Conservation (phyloP, 148 eudicot genomes). For the Suaeda aralocaspica region DNA sequence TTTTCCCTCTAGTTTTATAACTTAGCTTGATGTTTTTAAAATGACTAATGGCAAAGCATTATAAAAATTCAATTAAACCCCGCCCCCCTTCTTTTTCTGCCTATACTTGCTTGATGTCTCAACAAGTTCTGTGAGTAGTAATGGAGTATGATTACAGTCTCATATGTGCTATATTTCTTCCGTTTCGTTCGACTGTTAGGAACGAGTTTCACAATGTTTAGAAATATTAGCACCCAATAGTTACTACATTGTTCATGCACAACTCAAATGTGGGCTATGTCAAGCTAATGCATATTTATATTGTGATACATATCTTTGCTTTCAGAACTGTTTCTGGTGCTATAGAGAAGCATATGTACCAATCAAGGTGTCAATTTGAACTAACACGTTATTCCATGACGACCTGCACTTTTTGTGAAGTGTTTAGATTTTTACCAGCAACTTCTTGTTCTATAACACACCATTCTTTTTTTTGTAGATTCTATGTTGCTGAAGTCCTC, state of each 20-base stretch:
- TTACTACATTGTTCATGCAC: neutral
- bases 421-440: neutral
- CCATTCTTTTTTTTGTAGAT: slow-evolving; percentile 40
- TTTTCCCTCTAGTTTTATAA: neutral
- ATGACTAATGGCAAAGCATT: neutral
- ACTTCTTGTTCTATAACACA: neutral
- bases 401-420: neutral
- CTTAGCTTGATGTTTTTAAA: neutral
- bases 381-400: neutral
- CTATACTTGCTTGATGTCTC: too few relatives aligned
- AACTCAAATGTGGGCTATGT: neutral
- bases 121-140: too few relatives aligned
- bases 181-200: neutral
- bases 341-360: too few relatives aligned
- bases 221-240: neutral
- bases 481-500: slow-evolving; percentile 85
- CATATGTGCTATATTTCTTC: too few relatives aligned
- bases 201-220: neutral
- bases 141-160: too few relatives aligned
- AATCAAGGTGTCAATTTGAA: neutral
- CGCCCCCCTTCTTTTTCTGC: too few relatives aligned
- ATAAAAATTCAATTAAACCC: neutral
- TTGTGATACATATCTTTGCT: neutral
- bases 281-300: neutral
- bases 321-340: neutral